A percentile compares a stretch with the other conserved stretches of the same genome.
These are phyloP conservation scores for Botrytis cinerea DNA, from an alignment of 2,329 filamentous ascomycete species.

Conservation along the genomic window DNA sequence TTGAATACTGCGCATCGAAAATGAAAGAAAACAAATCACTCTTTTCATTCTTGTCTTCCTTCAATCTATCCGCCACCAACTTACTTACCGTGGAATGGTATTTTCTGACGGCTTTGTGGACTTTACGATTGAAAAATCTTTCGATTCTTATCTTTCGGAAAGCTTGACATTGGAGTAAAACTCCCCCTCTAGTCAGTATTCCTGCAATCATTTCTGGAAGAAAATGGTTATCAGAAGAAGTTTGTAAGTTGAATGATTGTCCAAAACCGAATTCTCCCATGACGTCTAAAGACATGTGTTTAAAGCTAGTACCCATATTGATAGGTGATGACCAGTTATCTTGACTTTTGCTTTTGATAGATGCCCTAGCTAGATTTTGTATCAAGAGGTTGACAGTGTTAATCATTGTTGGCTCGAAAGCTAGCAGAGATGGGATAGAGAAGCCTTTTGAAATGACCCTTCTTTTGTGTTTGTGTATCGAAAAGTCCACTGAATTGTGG, in stretches of 20 bases:
- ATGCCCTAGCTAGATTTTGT: not conserved
- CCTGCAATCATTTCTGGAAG: not conserved
- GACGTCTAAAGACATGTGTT: not conserved
- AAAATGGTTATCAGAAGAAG: not conserved
- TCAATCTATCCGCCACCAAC: not conserved
- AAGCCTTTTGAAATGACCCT: not conserved
- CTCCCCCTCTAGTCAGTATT: not conserved
- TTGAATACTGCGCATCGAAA: not conserved
- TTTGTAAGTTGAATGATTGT: not conserved
- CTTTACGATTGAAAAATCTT: not conserved
- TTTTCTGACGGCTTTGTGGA: not conserved
- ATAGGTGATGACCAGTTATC: not conserved
- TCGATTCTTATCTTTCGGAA: not conserved
- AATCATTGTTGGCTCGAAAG: not conserved
- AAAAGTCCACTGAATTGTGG: not conserved
- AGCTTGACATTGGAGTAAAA: not conserved
- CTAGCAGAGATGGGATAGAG: not conserved
- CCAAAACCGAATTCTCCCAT: not conserved
- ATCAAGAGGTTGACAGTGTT: not conserved
- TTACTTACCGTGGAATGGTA: not conserved
- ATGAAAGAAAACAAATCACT: not conserved
- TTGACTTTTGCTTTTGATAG: not conserved
- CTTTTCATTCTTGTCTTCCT: not conserved
- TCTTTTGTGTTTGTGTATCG: not conserved
- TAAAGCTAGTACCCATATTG: not conserved